Percentiles rank a stretch among this genome's conserved stretches.
Conservation (phyloP, 768 basidiomycete species). For the Trametes coccinea region DNA sequence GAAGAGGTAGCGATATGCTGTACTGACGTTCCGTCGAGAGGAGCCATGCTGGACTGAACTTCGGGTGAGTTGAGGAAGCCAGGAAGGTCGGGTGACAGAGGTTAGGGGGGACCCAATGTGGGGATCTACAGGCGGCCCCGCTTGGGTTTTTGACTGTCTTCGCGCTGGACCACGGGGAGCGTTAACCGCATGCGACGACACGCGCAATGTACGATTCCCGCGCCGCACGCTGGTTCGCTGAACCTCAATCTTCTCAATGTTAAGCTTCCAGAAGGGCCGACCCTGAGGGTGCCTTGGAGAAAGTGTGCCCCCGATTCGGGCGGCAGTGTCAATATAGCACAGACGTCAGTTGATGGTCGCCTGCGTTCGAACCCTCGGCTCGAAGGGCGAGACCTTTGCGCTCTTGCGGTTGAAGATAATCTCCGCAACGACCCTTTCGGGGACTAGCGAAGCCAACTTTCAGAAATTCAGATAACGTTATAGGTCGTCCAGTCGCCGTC, state of each 20-base stretch:
- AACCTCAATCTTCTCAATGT: not conserved
- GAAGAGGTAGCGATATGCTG: not conserved
- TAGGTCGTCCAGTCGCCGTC: not conserved
- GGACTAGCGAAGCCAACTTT: not conserved
- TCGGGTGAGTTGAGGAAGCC: not conserved
- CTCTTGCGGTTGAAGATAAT: not conserved
- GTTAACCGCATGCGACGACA: not conserved
- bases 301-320: not conserved
- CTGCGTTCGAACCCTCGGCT: not conserved
- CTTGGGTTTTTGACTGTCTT: not conserved
- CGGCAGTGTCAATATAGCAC: not conserved
- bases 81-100: constrained; percentile 1
- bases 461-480: not conserved
- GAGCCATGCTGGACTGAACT: not conserved
- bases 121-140: not conserved
- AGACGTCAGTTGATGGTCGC: not conserved
- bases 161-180: not conserved
- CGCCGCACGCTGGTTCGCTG: not conserved
- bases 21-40: constrained; percentile 9
- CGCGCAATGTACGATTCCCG: not conserved
- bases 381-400: not conserved
- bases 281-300: constrained; percentile 2
- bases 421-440: not conserved
- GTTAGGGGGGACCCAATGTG: constrained; percentile 5
- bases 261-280: constrained; percentile 1